Base-by-base conservation (phyloP, 148 eudicot genomes). In the Chenopodium berlandieri region DNA sequence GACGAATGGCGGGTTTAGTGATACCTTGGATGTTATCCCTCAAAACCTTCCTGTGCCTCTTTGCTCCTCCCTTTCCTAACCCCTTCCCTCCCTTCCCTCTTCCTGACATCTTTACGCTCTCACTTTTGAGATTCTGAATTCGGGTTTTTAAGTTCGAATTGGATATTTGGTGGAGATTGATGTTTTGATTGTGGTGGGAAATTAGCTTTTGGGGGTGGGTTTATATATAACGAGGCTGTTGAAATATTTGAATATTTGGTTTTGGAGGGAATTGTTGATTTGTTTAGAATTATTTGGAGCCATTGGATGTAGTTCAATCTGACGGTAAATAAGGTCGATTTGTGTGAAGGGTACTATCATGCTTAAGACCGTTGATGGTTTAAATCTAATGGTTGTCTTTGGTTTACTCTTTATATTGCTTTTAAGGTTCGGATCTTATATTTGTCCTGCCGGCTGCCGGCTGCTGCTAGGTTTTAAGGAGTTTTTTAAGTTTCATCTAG, bases 21-120 rank as follows among this genome's bases (percentile, higher is more conserved):
- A 37, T 37, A 6, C 44, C 85, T 50, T 83, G 85, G 25, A 83
- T 83, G 79, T 83, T 83, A 34, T 83, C 85, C 6, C 85, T 60
- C 34, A 83, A 66, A 4, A 83, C 85, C 30, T 83, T 83, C 20
- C 85, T 69, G 62, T 83, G 85, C 54, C 85, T 76, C 79, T 83
- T 83, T 30, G 85, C 85, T 75, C 85, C 85, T 76, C 85, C 85
- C 71, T 83, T 83, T 44, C 85, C 85, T 4, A 83, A 14, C 4
- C 85, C 85, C 71, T 83, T 83, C 1, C 85, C 85, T 83, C 85
- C 85, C 70, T 83, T 83, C 22, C 85, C 85, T 37, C 85, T 60
- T 31, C 85, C 85, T 27, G 85, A 83, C 85, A 83, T 83, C 58
- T 79, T 73, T 20, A 23, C 1, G 17, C 14, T 32, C 11, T 69